These are phyloP conservation scores for Aphanomyces cochlioides DNA, from an alignment of 352 stramenopile species.

Conservation along the genomic window DNA sequence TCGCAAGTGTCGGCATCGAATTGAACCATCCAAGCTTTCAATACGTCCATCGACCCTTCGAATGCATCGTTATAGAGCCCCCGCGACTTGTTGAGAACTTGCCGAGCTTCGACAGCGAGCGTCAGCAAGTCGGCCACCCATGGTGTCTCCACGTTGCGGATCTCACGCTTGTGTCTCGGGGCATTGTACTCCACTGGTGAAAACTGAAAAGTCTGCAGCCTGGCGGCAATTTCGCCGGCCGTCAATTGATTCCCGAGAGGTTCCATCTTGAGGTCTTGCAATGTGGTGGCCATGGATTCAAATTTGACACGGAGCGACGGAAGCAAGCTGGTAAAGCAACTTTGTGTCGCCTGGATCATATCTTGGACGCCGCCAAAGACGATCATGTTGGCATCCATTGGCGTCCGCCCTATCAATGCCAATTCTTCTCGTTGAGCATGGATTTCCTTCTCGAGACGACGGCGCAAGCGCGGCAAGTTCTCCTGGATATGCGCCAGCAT, in stretches of 20 bases:
- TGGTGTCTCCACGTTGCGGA: not conserved
- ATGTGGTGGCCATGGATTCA: not conserved
- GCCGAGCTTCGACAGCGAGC: slow-evolving; percentile 12
- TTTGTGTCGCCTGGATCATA: not conserved
- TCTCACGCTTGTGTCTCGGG: not conserved
- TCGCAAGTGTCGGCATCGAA: not conserved
- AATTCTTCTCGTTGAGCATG: not conserved
- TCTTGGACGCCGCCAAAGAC: not conserved
- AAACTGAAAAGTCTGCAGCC: not conserved
- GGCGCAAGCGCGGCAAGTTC: not conserved
- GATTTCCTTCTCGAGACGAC: not conserved
- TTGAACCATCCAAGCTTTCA: slow-evolving; percentile 14
- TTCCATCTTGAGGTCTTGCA: not conserved
- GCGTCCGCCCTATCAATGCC: not conserved
- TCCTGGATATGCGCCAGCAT: not conserved
- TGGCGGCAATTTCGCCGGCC: not conserved
- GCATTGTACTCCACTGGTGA: not conserved
- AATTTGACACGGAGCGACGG: not conserved
- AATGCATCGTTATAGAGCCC: slow-evolving; percentile 1
- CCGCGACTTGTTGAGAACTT: slow-evolving; percentile 14
- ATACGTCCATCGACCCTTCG: not conserved
- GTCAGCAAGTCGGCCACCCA: not conserved
- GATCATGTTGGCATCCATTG: not conserved
- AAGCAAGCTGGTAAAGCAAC: not conserved
- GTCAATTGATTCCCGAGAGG: not conserved